These are phyloP conservation scores for Sergeia podlipaevii DNA, from an alignment of 208 protist genomes.

Conservation along the genomic window DNA sequence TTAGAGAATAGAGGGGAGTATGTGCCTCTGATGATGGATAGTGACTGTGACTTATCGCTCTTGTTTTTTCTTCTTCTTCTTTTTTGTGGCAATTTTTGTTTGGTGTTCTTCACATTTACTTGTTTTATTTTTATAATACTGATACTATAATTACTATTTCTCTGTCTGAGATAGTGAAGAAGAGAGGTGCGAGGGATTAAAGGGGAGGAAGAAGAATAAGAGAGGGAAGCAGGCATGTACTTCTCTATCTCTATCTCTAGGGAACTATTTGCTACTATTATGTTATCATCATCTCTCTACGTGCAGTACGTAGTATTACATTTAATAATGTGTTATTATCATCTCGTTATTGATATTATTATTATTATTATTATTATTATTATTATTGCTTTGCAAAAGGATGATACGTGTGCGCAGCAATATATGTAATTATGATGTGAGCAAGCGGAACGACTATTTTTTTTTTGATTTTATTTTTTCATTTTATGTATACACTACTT, in stretches of 20 bases:
- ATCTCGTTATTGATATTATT: slow-evolving; percentile 3
- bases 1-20: not conserved
- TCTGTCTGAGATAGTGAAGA: too few relatives aligned
- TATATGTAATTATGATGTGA: too few relatives aligned
- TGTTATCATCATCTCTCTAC: too few relatives aligned
- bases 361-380: not conserved
- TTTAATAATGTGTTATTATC: too few relatives aligned
- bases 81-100: not conserved
- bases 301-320: too few relatives aligned
- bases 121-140: not conserved
- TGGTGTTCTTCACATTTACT: slow-evolving; percentile 3
- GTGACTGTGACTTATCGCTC: slow-evolving; percentile 1
- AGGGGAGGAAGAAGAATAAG: too few relatives aligned
- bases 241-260: too few relatives aligned
- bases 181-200: too few relatives aligned
- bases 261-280: too few relatives aligned
- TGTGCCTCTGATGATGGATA: not conserved
- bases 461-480: not conserved
- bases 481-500: not conserved
- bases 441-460: not conserved
- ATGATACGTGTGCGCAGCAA: too few relatives aligned
- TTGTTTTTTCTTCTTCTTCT: slow-evolving; percentile 5
- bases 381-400: too few relatives aligned
- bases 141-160: not conserved
- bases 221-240: too few relatives aligned